Evolutionary conservation across 768 basidiomycete genomes (phyloP).

Genomic region (Scleroderma bovista): DNA sequence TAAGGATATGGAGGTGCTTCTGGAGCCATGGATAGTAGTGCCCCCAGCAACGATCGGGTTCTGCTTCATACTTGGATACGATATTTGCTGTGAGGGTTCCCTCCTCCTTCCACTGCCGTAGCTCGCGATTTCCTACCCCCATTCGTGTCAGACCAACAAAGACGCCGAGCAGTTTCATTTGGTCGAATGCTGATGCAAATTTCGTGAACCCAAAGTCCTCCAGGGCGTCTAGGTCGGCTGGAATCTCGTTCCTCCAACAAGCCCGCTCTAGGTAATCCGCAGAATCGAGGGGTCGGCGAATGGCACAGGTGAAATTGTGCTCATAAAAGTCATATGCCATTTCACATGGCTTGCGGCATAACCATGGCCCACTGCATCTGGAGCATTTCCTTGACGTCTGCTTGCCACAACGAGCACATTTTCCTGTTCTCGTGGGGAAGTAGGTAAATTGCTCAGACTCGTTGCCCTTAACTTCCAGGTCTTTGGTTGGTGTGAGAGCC

Average conservation of each 20-base stretch:
- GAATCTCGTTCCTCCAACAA: slow-evolving; percentile 8
- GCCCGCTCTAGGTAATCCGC: not conserved
- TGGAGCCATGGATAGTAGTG: slow-evolving; percentile 32
- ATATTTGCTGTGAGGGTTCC: slow-evolving; percentile 31
- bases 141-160: slow-evolving; percentile 23
- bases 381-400: slow-evolving; percentile 1
- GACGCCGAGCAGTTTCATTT: slow-evolving; percentile 22
- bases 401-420: not conserved
- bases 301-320: not conserved
- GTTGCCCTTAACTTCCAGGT: too few relatives aligned
- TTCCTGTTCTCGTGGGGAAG: not conserved
- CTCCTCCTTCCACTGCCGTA: slow-evolving; percentile 26
- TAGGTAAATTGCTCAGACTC: too few relatives aligned
- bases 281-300: not conserved
- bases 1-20: slow-evolving; percentile 26
- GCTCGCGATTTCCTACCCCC: slow-evolving; percentile 14
- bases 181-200: slow-evolving; percentile 9
- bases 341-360: not conserved
- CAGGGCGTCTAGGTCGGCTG: slow-evolving; percentile 24
- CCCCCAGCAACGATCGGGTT: slow-evolving; percentile 18
- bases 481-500: too few relatives aligned
- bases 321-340: not conserved
- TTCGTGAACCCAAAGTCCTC: slow-evolving; percentile 31
- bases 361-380: not conserved
- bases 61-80: slow-evolving; percentile 17